Percentiles rank a stretch among this genome's conserved stretches.
phyloP scores from a whole-genome alignment of 2,329 filamentous ascomycete genomes.

The Biscogniauxia marginata region DNA sequence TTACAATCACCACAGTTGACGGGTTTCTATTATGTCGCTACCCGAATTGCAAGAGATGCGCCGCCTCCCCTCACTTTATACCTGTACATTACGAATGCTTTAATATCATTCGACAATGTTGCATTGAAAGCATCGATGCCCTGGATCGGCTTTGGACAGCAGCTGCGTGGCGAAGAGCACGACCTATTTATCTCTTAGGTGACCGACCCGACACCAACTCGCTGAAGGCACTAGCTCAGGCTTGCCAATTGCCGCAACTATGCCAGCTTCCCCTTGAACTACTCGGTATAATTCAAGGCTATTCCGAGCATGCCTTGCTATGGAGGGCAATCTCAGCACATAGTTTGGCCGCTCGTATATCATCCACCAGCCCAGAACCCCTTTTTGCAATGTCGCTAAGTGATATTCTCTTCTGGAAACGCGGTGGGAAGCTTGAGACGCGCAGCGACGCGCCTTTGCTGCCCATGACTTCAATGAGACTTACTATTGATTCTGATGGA shows the following conservation, averaged over 20 bases:
- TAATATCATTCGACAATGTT: constrained; percentile 7
- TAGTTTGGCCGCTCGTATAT: constrained; percentile 5
- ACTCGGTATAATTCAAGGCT: constrained; percentile 7
- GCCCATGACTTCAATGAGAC: constrained; percentile 1
- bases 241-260: constrained; percentile 4
- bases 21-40: constrained; percentile 9
- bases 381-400: constrained; percentile 2
- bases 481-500: constrained; percentile 1
- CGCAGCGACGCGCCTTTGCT: neutral
- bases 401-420: constrained; percentile 7
- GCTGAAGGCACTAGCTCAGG: constrained; percentile 2
- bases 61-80: constrained; percentile 6
- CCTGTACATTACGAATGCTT: constrained; percentile 8
- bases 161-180: constrained; percentile 8
- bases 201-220: constrained; percentile 1
- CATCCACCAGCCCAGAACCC: neutral
- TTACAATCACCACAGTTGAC: constrained; percentile 1
- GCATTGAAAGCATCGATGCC: constrained; percentile 1
- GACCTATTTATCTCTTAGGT: neutral
- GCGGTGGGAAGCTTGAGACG: neutral
- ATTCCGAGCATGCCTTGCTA: constrained; percentile 9
- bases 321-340: constrained; percentile 4
- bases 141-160: constrained; percentile 7
- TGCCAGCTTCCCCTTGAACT: constrained; percentile 7
- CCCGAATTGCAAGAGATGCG: constrained; percentile 4